Conservation (phyloP, 208 protist species). For the Trypanosomatidae sp. region DNA sequence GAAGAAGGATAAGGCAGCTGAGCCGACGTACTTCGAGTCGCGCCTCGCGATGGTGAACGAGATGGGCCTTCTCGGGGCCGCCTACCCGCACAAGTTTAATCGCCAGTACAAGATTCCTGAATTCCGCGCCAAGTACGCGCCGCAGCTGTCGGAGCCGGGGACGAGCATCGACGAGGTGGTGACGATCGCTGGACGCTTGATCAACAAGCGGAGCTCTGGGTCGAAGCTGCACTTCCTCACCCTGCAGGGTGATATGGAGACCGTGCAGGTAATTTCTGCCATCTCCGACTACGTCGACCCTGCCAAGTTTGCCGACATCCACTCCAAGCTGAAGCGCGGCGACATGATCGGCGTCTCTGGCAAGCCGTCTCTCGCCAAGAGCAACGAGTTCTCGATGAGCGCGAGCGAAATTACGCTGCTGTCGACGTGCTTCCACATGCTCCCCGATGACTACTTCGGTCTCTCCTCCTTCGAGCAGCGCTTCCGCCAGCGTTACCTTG, state of each 20-base stretch:
- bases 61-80: constrained; percentile 84
- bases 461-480: constrained; percentile 96
- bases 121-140: constrained; percentile 77
- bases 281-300: no score
- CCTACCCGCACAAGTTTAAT: constrained; percentile 98
- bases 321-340: constrained; percentile 94
- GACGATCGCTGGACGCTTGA: constrained; percentile 88
- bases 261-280: constrained; percentile 94
- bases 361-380: constrained; percentile 84
- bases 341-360: constrained; percentile 99
- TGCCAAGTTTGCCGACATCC: constrained; percentile 79
- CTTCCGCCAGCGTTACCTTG: constrained; percentile 98
- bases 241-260: constrained; percentile 92
- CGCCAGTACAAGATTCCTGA: constrained; percentile 86
- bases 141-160: constrained; percentile 55
- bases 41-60: constrained; percentile 89
- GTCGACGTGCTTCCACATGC: constrained; percentile 98
- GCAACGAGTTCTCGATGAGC: constrained; percentile 89
- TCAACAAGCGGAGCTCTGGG: constrained; percentile 84
- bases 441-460: constrained; percentile 95
- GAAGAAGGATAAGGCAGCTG: constrained; percentile 54
- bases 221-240: constrained; percentile 97
- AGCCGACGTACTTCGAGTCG: constrained; percentile 82
- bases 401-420: constrained; percentile 88
- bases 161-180: constrained; percentile 59